Evolutionary conservation across 768 basidiomycete species (phyloP), one percentile per base, ranked within the genome.

Genomic region (Suillus brevipes): DNA sequence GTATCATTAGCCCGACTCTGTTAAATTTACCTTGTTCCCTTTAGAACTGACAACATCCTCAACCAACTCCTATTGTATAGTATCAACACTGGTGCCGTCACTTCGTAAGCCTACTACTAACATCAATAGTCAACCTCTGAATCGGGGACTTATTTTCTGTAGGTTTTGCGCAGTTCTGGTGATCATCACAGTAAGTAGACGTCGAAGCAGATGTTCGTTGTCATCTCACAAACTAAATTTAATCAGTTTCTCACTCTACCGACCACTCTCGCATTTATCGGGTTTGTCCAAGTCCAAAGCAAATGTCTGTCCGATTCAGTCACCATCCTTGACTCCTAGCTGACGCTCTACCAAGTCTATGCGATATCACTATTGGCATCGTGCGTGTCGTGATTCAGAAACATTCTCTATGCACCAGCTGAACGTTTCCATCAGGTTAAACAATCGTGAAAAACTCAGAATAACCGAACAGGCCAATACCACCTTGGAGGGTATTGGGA

Each of bases 31-130:
- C 16, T 23, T 3, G 25, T 12, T 28, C 1, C 49, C 28, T 14
- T n/a, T 9, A 70, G 70, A 38, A 70, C 67, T 18, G 63, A 70
- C n/a, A 62, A 34, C 5, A 38, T 71, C 28, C 64, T 71, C 59
- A 66, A 71, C 14, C 64, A 43, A 6, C 53, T 71, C 20, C 63
- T 71, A 6, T n/a, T 71, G 31, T 71, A 71, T 56, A 71, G 52
- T 16, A 61, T 71, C 59, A 66, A 69, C 36, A 69, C 69, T 6
- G 68, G 67, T 14, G 65, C 52, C 1, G 25, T 68, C 34, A 69
- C 69, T 0, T 70, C 66, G 66, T 70, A 37, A 63, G 55, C 58
- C 20, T n/a, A 28, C 36, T n/a, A 10, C 36, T 7, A 36, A 36
- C 8, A 36, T 36, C 9, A 23, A 53, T 13, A 4, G 18, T 53